Evolutionary conservation across 805 yeast genomes (phyloP), one percentile per base, ranked within the genome.

Genomic region (Torulaspora microellipsoides): DNA sequence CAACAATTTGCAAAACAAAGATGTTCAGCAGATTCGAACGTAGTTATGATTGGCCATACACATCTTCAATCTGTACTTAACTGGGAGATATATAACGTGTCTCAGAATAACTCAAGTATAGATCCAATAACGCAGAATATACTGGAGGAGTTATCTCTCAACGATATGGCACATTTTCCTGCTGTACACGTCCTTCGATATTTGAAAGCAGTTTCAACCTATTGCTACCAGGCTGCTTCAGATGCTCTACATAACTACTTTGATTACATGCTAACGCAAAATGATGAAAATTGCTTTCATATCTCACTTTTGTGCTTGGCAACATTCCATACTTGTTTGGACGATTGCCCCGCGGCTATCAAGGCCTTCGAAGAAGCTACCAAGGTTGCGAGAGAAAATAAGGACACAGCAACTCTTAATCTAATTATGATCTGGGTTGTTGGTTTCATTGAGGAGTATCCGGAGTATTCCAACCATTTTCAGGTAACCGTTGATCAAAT

Each of bases 341-440:
- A 81, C 25, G 79, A 81, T 43, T 75, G 76, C 49, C 73, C 72
- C 10, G 83, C 83, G 46, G 95, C 96, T 0, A 60, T 87, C 11
- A 73, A 82, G 50, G 83, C 95, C 1, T 84, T 88, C 8, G 87
- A 84, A 49, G 96, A 89, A 60, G 93, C 96, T 0, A 83, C 88
- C 2, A 72, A 84, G 6, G 88, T 89, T 2, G 96, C 96, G 0
- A 69, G 96, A 52, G 96, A 89, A 55, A 82, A 83, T 53, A 81
- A 81, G 48, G 96, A 90, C 60, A 72, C 77, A 43, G 70, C 73
- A 11, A 85, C 95, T 20, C 70, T 88, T 33, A 83, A 85, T 23
- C 80, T 80, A 52, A 73, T 88, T 12, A 67, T 88, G 38, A 73
- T 87, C 8, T 84, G 93, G 89, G 68, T 87, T 1, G 79, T 80